Percentiles rank a stretch among this genome's conserved stretches.
phyloP scores from a whole-genome alignment of 2,329 filamentous ascomycete species.

The Myriosclerotinia curreyana region DNA sequence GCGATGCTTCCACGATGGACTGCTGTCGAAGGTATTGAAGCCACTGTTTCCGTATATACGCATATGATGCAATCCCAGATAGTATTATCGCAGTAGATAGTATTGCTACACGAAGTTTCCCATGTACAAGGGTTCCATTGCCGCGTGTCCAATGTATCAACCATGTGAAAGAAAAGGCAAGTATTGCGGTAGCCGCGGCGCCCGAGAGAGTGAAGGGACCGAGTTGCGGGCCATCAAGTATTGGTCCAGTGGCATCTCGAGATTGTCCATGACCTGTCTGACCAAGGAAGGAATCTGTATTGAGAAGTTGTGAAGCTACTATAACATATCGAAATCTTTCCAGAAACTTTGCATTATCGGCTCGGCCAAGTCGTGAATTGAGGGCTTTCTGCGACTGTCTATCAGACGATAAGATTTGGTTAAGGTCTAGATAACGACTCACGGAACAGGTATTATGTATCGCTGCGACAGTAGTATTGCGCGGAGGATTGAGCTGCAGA shows the following conservation, averaged over 20 bases:
- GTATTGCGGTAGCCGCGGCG: conserved; percentile 61
- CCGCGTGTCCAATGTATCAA: conserved; percentile 67
- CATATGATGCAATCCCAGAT: conserved; percentile 59
- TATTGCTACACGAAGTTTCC: conserved; percentile 53
- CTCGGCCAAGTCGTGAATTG: conserved; percentile 68
- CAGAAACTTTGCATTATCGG: conserved; percentile 80
- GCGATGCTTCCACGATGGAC: conserved; percentile 64
- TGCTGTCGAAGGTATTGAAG: conserved; percentile 74
- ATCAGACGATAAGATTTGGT: conserved; percentile 11
- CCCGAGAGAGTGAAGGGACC: conserved; percentile 58
- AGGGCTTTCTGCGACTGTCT: conserved; percentile 57
- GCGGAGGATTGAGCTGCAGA: conserved; percentile 45
- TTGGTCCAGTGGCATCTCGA: conserved; percentile 27
- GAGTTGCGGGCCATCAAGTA: conserved; percentile 30
- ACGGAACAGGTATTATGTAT: conserved; percentile 53
- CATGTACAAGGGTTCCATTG: conserved; percentile 51
- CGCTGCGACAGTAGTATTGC: conserved; percentile 44
- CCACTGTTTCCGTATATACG: conserved; percentile 76
- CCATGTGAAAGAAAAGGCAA: conserved; percentile 57
- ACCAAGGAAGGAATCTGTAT: conserved; percentile 59
- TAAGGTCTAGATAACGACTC: conserved; percentile 34
- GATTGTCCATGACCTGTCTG: conserved; percentile 37
- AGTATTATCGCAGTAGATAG: conserved; percentile 48
- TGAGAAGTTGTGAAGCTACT: conserved; percentile 85
- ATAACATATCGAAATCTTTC: conserved; percentile 93